Percentiles rank a stretch among this genome's conserved stretches.
Conservation (phyloP, 495 filamentous ascomycete genomes). For the Daldinia childiae region DNA sequence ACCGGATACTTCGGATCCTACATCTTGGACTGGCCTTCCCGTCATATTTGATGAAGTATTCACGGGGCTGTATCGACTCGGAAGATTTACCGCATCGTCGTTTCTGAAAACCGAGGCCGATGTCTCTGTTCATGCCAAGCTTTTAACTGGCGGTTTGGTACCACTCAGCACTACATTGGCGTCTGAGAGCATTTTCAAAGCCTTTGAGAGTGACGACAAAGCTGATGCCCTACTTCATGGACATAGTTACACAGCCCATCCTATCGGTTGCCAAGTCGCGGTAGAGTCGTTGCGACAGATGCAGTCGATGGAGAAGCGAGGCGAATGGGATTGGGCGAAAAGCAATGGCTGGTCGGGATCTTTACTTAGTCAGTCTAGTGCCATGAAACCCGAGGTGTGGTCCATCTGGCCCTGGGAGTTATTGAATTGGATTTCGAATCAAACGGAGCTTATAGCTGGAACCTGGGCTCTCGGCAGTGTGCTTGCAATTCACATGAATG, state of each 20-base stretch:
- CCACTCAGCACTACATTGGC: constrained; percentile 76
- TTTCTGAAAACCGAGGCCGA: constrained; percentile 74
- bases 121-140: constrained; percentile 79
- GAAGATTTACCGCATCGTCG: constrained; percentile 68
- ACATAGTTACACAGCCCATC: constrained; percentile 83
- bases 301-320: constrained; percentile 61
- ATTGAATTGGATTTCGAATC: constrained; percentile 63
- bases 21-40: constrained; percentile 73
- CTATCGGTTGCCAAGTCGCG: constrained; percentile 78
- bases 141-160: constrained; percentile 79
- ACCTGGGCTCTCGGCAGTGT: constrained; percentile 76
- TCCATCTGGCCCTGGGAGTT: constrained; percentile 72
- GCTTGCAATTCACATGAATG: constrained; percentile 70
- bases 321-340: constrained; percentile 60
- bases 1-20: constrained; percentile 25
- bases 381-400: constrained; percentile 58
- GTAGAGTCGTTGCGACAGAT: constrained; percentile 65
- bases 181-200: constrained; percentile 74
- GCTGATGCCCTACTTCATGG: constrained; percentile 78
- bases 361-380: not conserved
- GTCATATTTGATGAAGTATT: constrained; percentile 85
- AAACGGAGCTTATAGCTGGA: constrained; percentile 60
- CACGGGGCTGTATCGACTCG: constrained; percentile 81
- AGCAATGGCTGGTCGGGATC: constrained; percentile 50
- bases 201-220: constrained; percentile 73